These are phyloP conservation scores for Warburgia ugandensis DNA, from an alignment of 164 flowering plant species.

Conservation along the genomic window DNA sequence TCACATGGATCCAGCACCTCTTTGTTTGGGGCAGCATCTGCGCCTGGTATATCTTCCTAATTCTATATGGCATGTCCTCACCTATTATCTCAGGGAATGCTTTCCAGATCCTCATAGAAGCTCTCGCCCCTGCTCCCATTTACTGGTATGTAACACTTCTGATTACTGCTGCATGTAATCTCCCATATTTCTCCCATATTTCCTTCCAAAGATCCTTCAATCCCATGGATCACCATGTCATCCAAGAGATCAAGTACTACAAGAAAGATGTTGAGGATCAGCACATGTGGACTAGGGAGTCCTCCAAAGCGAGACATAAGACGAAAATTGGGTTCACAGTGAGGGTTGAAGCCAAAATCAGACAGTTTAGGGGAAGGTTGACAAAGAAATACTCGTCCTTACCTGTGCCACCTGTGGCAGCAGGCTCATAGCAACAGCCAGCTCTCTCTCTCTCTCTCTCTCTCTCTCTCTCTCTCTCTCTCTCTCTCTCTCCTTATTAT, in stretches of 20 bases:
- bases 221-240: slow-evolving; percentile 93
- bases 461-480: background rate
- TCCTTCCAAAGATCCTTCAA: slow-evolving; percentile 67
- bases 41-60: slow-evolving; percentile 77
- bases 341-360: slow-evolving; percentile 89
- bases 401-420: slow-evolving; percentile 7
- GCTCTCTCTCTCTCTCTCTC: background rate
- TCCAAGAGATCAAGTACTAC: slow-evolving; percentile 91
- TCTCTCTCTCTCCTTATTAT: background rate
- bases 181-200: slow-evolving; percentile 72
- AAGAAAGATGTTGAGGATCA: slow-evolving; percentile 76
- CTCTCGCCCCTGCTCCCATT: slow-evolving; percentile 75
- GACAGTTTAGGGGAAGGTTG: slow-evolving; percentile 61
- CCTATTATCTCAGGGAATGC: slow-evolving; percentile 40
- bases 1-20: slow-evolving; percentile 93
- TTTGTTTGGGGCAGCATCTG: slow-evolving; percentile 85
- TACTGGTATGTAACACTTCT: slow-evolving; percentile 72
- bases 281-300: slow-evolving; percentile 77
- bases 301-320: slow-evolving; percentile 75
- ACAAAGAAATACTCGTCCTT: slow-evolving; percentile 45
- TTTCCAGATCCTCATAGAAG: slow-evolving; percentile 57
- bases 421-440: slow-evolving; percentile 15
- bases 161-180: slow-evolving; percentile 45
- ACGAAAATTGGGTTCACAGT: slow-evolving; percentile 97
- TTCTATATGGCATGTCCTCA: slow-evolving; percentile 54